These are phyloP conservation scores for Nakazawaea sp. DNA, from an alignment of 805 yeast genomes.

Conservation along the genomic window DNA sequence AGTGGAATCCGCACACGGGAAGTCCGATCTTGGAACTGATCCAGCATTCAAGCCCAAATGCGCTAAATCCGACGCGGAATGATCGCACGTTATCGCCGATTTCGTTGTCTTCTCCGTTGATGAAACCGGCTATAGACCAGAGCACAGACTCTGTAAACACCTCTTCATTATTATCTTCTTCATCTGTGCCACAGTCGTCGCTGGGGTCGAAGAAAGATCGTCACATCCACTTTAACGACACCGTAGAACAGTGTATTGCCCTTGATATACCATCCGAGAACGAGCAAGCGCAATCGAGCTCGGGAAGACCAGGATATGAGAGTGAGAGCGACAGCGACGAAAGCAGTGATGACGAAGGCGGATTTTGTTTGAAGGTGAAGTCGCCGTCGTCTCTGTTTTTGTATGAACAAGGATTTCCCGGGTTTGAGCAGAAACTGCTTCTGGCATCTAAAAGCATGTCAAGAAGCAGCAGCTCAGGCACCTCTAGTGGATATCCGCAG, in stretches of 20 bases:
- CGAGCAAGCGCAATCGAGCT: neutral
- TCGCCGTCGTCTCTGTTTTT: slow-evolving; percentile 24
- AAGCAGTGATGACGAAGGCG: slow-evolving; percentile 56
- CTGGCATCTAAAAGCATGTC: neutral
- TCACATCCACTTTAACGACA: slow-evolving; percentile 88
- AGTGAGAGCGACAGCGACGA: neutral
- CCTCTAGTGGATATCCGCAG: slow-evolving; percentile 15
- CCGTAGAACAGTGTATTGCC: slow-evolving; percentile 92
- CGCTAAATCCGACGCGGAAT: neutral
- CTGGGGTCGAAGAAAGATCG: slow-evolving; percentile 34
- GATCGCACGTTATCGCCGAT: slow-evolving; percentile 4
- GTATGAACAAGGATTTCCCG: slow-evolving; percentile 15
- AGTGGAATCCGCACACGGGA: slow-evolving; percentile 16
- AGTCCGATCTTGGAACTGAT: slow-evolving; percentile 24
- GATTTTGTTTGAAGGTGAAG: slow-evolving; percentile 54
- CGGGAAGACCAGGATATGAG: neutral
- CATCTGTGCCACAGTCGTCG: neutral
- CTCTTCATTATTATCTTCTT: neutral
- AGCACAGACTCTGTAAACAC: slow-evolving; percentile 1
- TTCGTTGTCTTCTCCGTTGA: slow-evolving; percentile 5
- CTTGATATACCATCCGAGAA: slow-evolving; percentile 27
- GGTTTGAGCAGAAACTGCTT: neutral
- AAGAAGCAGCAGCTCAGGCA: neutral
- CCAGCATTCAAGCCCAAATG: neutral
- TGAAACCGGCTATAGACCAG: neutral